Conservation (phyloP, 2,329 filamentous ascomycete species). For the Corniculantispora saksenae region DNA sequence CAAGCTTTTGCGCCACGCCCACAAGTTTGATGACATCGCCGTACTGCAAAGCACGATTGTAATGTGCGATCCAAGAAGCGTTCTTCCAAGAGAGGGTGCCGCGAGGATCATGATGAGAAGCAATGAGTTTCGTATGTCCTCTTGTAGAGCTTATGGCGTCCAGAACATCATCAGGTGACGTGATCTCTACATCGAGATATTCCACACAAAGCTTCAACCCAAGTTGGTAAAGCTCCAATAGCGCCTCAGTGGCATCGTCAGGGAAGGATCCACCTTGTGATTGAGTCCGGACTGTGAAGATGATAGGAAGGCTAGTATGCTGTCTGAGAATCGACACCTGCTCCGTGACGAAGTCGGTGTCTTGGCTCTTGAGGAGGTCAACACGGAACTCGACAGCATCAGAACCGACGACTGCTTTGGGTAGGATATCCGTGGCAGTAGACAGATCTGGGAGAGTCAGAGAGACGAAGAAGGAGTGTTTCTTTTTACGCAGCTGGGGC, state of each 20-base stretch:
- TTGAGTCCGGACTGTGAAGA: constrained; percentile 87
- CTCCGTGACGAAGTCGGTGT: constrained; percentile 74
- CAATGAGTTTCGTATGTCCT: constrained; percentile 80
- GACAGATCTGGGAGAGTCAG: constrained; percentile 78
- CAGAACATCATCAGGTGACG: constrained; percentile 75
- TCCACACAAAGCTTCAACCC: constrained; percentile 85
- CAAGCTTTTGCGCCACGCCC: constrained; percentile 71
- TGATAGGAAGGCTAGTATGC: constrained; percentile 72
- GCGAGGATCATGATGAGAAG: constrained; percentile 89
- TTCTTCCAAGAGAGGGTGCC: constrained; percentile 83
- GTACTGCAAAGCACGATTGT: constrained; percentile 85
- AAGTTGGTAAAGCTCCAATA: constrained; percentile 72
- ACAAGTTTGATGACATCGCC: constrained; percentile 95
- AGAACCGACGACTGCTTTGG: constrained; percentile 75
- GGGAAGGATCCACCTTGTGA: constrained; percentile 88
- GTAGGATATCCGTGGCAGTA: constrained; percentile 63
- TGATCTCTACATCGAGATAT: constrained; percentile 91
- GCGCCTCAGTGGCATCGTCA: constrained; percentile 70
- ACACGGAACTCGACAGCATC: constrained; percentile 95
- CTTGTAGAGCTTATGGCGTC: constrained; percentile 66
- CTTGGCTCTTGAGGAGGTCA: constrained; percentile 78
- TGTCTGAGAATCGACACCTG: constrained; percentile 81
- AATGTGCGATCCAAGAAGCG: constrained; percentile 87
- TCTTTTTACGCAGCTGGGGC: constrained; percentile 47
- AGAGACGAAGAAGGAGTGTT: constrained; percentile 88